Conservation (phyloP, 441 rosid species). For the Populus hybrid region DNA sequence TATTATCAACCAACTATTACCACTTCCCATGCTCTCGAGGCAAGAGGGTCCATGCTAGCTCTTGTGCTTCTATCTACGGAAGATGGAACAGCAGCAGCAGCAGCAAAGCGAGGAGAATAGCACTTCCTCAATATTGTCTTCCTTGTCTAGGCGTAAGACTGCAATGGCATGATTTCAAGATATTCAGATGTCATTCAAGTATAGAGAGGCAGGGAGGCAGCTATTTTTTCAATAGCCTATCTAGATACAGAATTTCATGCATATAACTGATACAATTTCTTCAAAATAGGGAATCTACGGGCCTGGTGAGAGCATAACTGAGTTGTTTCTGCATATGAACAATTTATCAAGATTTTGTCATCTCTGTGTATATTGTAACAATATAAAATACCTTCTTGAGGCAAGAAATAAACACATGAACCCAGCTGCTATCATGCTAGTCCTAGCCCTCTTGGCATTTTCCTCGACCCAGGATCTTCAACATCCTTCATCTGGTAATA, state of each 20-base stretch:
- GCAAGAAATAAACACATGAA: not conserved
- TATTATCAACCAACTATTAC: constrained; percentile 26
- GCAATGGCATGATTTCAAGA: constrained; percentile 22
- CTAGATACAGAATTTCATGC: constrained; percentile 59
- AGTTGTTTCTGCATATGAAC: constrained; percentile 51
- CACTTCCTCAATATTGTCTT: constrained; percentile 54
- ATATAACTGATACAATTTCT: constrained; percentile 44
- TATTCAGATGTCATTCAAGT: constrained; percentile 19
- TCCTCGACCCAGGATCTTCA: constrained; percentile 34
- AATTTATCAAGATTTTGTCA: constrained; percentile 12
- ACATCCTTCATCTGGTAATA: constrained; percentile 55
- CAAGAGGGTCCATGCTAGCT: constrained; percentile 54
- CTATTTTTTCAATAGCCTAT: constrained; percentile 6
- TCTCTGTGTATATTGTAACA: too few relatives aligned
- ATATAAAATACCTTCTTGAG: too few relatives aligned
- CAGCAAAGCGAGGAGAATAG: constrained; percentile 51
- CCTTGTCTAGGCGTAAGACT: constrained; percentile 74
- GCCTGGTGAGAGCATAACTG: constrained; percentile 48
- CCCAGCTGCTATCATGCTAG: constrained; percentile 22
- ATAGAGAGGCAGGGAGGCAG: too few relatives aligned
- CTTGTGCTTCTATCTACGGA: constrained; percentile 43
- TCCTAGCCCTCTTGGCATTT: constrained; percentile 57
- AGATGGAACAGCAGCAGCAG: constrained; percentile 29
- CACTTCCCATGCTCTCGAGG: constrained; percentile 77
- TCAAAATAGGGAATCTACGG: constrained; percentile 63